Evolutionary conservation across 2,329 filamentous ascomycete genomes (phyloP).

Genomic region (Monosporascus sp.): DNA sequence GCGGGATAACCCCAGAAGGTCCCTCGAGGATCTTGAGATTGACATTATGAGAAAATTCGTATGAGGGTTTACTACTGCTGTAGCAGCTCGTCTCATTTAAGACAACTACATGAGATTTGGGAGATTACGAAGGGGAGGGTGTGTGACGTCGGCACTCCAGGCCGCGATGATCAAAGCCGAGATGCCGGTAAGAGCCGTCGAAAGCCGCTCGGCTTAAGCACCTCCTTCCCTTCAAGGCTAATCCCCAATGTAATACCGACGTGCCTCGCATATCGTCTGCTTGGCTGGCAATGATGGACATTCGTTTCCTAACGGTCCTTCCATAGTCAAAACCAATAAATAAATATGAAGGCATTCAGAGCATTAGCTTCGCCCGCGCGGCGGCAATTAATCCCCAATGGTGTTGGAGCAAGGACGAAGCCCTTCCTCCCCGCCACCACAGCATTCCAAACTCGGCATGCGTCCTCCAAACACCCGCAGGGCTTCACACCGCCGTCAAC

Average conservation of each 20-base stretch:
- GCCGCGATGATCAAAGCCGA: constrained; percentile 37
- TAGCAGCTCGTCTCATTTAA: constrained; percentile 5
- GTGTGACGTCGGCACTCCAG: constrained; percentile 12
- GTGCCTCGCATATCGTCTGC: neutral
- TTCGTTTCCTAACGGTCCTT: neutral
- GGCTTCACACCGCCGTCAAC: constrained; percentile 64
- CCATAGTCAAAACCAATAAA: constrained; percentile 21
- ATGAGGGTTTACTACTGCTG: constrained; percentile 8
- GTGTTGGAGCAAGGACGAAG: constrained; percentile 4
- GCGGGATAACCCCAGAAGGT: constrained; percentile 38
- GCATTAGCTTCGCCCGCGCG: constrained; percentile 27
- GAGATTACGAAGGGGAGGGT: constrained; percentile 10
- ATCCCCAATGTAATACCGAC: no score
- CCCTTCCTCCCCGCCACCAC: constrained; percentile 26
- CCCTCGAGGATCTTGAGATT: constrained; percentile 40
- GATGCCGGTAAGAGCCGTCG: constrained; percentile 19
- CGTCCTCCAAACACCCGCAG: constrained; percentile 58
- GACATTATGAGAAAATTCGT: constrained; percentile 36
- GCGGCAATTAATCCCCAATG: constrained; percentile 12
- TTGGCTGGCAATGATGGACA: constrained; percentile 9
- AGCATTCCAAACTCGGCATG: constrained; percentile 34
- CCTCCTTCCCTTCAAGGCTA: no score
- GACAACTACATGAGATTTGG: constrained; percentile 16
- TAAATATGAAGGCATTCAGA: constrained; percentile 34
- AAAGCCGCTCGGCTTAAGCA: constrained; percentile 14